Evolutionary conservation across 495 filamentous ascomycete genomes (phyloP).

Genomic region (Lichenothelia convexa): DNA sequence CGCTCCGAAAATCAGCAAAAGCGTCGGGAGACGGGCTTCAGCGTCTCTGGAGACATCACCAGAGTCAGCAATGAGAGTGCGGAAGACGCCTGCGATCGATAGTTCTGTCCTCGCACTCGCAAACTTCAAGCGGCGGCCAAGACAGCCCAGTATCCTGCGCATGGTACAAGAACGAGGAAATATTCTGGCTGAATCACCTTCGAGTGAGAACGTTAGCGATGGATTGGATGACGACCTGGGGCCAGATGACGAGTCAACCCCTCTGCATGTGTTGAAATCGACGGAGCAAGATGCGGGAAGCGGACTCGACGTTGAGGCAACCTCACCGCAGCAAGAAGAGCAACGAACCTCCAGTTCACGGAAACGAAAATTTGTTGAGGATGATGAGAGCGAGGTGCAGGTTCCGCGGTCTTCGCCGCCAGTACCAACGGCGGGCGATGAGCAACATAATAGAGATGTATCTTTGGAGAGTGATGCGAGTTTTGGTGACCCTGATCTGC

Average conservation of each 20-base stretch:
- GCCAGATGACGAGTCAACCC: constrained; percentile 50
- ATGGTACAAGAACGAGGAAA: constrained; percentile 31
- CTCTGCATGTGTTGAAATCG: too few relatives aligned
- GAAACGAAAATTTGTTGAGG: constrained; percentile 20
- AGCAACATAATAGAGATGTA: too few relatives aligned
- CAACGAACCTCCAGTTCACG: constrained; percentile 14
- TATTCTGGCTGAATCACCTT: constrained; percentile 5
- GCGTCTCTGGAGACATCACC: neutral
- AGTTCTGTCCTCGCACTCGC: constrained; percentile 30
- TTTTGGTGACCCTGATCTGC: too few relatives aligned
- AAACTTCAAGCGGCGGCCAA: constrained; percentile 45
- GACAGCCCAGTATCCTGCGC: constrained; percentile 50
- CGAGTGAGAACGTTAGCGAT: constrained; percentile 21
- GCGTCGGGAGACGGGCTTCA: neutral
- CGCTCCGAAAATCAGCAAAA: neutral
- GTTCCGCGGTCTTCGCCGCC: constrained; percentile 18
- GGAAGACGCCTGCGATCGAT: constrained; percentile 32
- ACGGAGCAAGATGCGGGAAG: too few relatives aligned
- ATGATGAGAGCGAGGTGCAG: constrained; percentile 9
- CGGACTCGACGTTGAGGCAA: neutral
- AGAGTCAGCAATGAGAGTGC: constrained; percentile 5
- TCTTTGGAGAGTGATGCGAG: too few relatives aligned
- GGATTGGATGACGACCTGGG: constrained; percentile 33
- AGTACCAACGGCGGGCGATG: neutral
- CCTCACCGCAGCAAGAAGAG: constrained; percentile 1